A percentile compares a stretch with the other conserved stretches of the same genome.
phyloP scores from a whole-genome alignment of 83 land plant genomes.

The Picea abies region DNA sequence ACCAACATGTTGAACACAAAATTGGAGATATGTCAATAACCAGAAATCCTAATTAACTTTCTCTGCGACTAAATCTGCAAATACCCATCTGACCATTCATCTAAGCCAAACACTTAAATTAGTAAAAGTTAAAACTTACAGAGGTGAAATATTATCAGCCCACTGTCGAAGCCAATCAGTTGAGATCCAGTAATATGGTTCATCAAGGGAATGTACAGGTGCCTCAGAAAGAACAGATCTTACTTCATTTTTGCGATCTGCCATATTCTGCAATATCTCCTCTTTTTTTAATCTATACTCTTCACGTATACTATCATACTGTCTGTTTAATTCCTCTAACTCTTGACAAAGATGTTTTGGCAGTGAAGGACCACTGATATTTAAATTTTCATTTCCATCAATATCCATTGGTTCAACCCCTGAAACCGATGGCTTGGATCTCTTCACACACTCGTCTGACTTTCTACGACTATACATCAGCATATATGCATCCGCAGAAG shows the following conservation, averaged over 20 bases:
- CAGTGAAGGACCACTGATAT: slow-evolving; percentile 23
- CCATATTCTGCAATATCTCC: slow-evolving; percentile 37
- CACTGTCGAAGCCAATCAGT: slow-evolving; percentile 94
- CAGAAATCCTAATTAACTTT: not conserved
- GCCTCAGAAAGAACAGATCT: slow-evolving; percentile 71
- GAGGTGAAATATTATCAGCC: slow-evolving; percentile 77
- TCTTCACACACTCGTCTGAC: slow-evolving; percentile 3
- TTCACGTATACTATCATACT: slow-evolving; percentile 54
- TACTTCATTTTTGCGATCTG: slow-evolving; percentile 78
- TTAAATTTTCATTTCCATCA: slow-evolving; percentile 6
- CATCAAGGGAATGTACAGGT: slow-evolving; percentile 59
- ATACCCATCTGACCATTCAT: not conserved
- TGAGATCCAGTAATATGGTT: slow-evolving; percentile 85
- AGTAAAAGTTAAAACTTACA: slow-evolving; percentile 49
- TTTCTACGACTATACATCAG: slow-evolving; percentile 67
- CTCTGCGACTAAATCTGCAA: not conserved
- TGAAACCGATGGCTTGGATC: not conserved
- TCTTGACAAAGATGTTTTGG: slow-evolving; percentile 73
- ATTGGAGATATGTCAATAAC: not conserved
- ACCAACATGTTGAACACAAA: not conserved
- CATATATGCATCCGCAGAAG: slow-evolving; percentile 98
- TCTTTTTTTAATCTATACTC: slow-evolving; percentile 60
- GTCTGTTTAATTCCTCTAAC: slow-evolving; percentile 55
- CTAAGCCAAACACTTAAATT: not conserved
- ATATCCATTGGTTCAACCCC: slow-evolving; percentile 1